Percentiles rank a stretch among this genome's conserved stretches.
phyloP scores from a whole-genome alignment of 805 yeast genomes.

The Osmozyma mogii region DNA sequence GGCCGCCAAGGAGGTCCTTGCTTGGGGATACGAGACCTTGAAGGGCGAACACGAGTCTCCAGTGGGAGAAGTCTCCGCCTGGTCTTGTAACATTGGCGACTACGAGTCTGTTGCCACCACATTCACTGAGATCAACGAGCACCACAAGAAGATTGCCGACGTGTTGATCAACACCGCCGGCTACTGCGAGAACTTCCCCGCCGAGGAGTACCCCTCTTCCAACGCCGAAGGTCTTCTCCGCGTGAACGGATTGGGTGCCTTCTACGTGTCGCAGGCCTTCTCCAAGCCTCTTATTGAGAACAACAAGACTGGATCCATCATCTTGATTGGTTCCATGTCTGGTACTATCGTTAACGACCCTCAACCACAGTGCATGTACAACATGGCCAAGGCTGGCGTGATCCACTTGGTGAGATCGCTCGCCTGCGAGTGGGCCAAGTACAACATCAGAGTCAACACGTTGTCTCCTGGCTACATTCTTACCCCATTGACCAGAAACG shows the following conservation, averaged over 20 bases:
- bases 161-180: constrained; percentile 77
- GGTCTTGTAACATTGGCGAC: constrained; percentile 71
- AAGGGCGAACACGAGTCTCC: constrained; percentile 25
- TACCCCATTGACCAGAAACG: constrained; percentile 71
- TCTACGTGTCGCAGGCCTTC: constrained; percentile 66
- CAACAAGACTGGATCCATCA: constrained; percentile 51
- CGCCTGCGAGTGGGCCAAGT: constrained; percentile 78
- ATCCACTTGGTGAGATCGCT: constrained; percentile 69
- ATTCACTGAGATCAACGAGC: constrained; percentile 45
- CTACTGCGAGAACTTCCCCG: constrained; percentile 72
- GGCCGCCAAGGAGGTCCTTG: constrained; percentile 42
- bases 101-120: constrained; percentile 49
- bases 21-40: constrained; percentile 41
- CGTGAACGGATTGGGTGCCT: constrained; percentile 68
- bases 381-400: constrained; percentile 83
- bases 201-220: constrained; percentile 65
- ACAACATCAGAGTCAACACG: constrained; percentile 69
- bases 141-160: constrained; percentile 55
- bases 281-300: constrained; percentile 58
- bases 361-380: constrained; percentile 73
- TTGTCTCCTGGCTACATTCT: constrained; percentile 75
- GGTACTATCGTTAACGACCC: constrained; percentile 74
- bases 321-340: constrained; percentile 72
- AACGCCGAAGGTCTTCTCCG: constrained; percentile 62
- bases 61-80: constrained; percentile 43